Percentiles rank a stretch among this genome's conserved stretches.
phyloP scores from a whole-genome alignment of 1,139 yeast genomes.

The Geotrichum candidum region DNA sequence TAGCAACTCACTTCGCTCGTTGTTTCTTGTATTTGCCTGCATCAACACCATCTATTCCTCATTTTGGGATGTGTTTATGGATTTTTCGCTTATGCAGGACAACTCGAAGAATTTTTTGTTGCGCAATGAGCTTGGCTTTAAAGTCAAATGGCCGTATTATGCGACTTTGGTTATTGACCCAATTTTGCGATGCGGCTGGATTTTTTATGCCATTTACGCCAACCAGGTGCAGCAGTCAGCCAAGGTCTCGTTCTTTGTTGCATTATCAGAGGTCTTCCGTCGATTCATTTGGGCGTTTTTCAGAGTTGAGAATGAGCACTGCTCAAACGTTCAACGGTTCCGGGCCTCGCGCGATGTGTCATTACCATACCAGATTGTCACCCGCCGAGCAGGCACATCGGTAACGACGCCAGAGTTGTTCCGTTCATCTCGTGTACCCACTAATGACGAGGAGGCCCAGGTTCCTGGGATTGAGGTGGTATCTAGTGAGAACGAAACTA shows the following conservation, averaged over 20 bases:
- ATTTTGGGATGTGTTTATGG: conserved; percentile 90
- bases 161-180: conserved; percentile 68
- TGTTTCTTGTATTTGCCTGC: conserved; percentile 67
- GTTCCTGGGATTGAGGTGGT: neutral
- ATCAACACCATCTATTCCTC: conserved; percentile 65
- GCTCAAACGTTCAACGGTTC: conserved; percentile 76
- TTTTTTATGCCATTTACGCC: conserved; percentile 67
- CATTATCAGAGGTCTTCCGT: conserved; percentile 72
- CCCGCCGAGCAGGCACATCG: neutral
- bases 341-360: conserved; percentile 85
- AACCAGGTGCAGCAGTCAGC: conserved; percentile 83
- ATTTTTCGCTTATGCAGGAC: conserved; percentile 88
- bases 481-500: conserved; percentile 9
- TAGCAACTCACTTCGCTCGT: conserved; percentile 43
- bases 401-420: neutral
- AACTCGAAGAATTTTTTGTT: conserved; percentile 54
- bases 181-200: conserved; percentile 80
- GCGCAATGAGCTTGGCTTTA: conserved; percentile 65
- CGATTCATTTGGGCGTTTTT: conserved; percentile 84
- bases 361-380: conserved; percentile 53
- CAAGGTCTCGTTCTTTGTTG: conserved; percentile 77
- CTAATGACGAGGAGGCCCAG: conserved; percentile 16
- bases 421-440: conserved; percentile 5
- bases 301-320: conserved; percentile 94
- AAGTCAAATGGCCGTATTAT: conserved; percentile 59